phyloP scores from a whole-genome alignment of 306 rosid genomes.

The Crataegus laevigata region DNA sequence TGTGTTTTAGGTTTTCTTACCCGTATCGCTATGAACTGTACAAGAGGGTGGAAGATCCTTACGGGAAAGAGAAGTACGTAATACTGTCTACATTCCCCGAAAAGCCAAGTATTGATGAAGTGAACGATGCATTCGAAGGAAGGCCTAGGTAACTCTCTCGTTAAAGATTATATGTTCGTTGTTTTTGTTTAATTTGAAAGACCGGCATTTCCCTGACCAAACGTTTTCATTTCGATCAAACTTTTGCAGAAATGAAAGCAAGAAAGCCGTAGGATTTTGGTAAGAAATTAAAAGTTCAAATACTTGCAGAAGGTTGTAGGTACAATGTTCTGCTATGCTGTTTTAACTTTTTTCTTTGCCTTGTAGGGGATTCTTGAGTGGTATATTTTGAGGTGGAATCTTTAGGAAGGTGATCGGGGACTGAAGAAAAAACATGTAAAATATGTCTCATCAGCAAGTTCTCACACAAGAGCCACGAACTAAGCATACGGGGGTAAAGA shows the following conservation, averaged over 20 bases:
- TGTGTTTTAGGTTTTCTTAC: conserved; percentile 46
- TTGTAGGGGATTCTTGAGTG: conserved; percentile 57
- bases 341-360: conserved; percentile 2
- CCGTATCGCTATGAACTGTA: conserved; percentile 68
- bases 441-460: background rate
- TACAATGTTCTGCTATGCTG: background rate
- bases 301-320: background rate
- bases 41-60: conserved; percentile 74
- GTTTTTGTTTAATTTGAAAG: background rate
- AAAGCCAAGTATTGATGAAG: conserved; percentile 62
- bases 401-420: background rate
- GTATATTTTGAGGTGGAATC: conserved; percentile 30
- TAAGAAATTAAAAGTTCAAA: conserved; percentile 20
- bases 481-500: too few species aligned
- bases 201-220: background rate
- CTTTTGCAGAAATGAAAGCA: conserved; percentile 38
- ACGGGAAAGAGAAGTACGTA: conserved; percentile 64
- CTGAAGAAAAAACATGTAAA: background rate
- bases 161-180: background rate
- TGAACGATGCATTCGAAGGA: conserved; percentile 64
- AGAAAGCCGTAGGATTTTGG: conserved; percentile 65
- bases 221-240: conserved; percentile 9
- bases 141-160: conserved; percentile 45
- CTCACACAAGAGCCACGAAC: background rate
- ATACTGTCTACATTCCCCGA: conserved; percentile 48